A percentile compares a stretch with the other conserved stretches of the same genome.
These are phyloP conservation scores for Rhodomyrtus psidioides DNA, from an alignment of 441 rosid genomes.

Conservation along the genomic window DNA sequence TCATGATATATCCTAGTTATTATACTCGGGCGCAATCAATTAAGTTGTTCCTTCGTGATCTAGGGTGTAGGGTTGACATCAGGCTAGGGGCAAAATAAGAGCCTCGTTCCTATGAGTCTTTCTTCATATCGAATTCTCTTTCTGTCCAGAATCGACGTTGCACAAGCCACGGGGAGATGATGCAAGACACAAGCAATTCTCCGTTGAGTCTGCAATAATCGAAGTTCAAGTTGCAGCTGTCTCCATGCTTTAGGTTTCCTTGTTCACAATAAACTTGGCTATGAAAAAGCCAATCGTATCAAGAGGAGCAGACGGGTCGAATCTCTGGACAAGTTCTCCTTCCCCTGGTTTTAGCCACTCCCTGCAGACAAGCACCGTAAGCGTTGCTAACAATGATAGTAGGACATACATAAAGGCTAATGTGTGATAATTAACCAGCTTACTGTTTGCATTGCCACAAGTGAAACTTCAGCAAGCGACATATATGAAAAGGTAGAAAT, in stretches of 20 bases:
- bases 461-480: background rate
- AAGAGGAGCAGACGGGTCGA: constrained; percentile 78
- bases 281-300: constrained; percentile 95
- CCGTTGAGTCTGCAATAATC: background rate
- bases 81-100: background rate
- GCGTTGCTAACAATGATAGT: background rate
- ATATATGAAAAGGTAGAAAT: background rate
- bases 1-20: background rate
- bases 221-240: constrained; percentile 1
- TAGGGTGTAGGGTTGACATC: background rate
- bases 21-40: background rate
- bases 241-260: constrained; percentile 15
- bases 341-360: constrained; percentile 94
- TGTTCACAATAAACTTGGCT: constrained; percentile 70
- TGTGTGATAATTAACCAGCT: background rate
- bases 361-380: constrained; percentile 26
- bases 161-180: background rate
- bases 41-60: background rate
- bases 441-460: background rate
- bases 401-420: background rate
- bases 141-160: background rate
- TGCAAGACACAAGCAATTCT: background rate
- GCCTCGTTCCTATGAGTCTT: background rate
- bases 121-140: background rate
- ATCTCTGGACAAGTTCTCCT: constrained; percentile 86